These are phyloP conservation scores for Penicillium manginii DNA, from an alignment of 495 filamentous ascomycete species.

Conservation along the genomic window DNA sequence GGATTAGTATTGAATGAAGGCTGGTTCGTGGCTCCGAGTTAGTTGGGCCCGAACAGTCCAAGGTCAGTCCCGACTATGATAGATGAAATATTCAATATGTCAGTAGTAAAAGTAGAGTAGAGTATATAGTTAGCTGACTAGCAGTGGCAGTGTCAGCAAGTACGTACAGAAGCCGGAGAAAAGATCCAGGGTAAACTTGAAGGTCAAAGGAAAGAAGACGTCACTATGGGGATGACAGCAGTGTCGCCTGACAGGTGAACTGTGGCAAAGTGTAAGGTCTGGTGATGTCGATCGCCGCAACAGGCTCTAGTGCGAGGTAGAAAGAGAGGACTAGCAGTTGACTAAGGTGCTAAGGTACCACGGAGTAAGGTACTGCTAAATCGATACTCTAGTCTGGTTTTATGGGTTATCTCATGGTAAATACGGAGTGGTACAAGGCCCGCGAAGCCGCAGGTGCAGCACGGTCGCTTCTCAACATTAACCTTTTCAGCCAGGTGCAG, in stretches of 20 bases:
- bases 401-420: not conserved
- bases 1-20: slow-evolving; percentile 7
- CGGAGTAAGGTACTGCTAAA: not conserved
- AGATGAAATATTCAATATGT: not conserved
- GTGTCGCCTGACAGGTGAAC: slow-evolving; percentile 23
- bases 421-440: slow-evolving; percentile 10
- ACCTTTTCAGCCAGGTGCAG: slow-evolving; percentile 26
- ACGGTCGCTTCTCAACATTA: slow-evolving; percentile 19
- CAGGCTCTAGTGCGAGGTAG: not conserved
- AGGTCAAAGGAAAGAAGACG: slow-evolving; percentile 1
- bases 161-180: not conserved
- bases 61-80: not conserved
- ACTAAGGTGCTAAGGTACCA: too few species aligned
- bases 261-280: slow-evolving; percentile 20
- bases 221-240: slow-evolving; percentile 20
- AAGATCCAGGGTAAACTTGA: not conserved
- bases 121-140: not conserved
- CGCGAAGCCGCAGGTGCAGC: slow-evolving; percentile 5
- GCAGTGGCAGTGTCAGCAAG: not conserved
- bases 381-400: not conserved
- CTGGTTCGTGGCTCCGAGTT: not conserved
- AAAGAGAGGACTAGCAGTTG: not conserved
- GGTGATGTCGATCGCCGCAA: slow-evolving; percentile 28
- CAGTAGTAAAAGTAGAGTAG: not conserved
- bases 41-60: slow-evolving; percentile 1